Evolutionary conservation across 2,329 filamentous ascomycete genomes (phyloP).

Genomic region (Myotisia sp.): DNA sequence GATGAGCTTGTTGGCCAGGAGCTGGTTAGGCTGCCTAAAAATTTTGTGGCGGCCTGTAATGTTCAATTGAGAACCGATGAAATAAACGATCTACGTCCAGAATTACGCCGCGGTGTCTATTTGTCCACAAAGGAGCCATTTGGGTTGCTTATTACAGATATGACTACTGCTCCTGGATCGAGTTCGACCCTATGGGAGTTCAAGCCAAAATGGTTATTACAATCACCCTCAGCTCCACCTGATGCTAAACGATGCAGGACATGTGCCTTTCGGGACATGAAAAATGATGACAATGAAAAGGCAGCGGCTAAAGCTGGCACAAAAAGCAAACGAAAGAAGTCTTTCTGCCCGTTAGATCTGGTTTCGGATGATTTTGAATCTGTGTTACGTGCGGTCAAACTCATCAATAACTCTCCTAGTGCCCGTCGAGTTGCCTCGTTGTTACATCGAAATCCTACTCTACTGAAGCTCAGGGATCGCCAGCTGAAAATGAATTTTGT

Average conservation of each 20-base stretch:
- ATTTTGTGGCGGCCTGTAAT: conserved; percentile 39
- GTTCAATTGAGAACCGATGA: conserved; percentile 39
- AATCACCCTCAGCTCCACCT: conserved; percentile 56
- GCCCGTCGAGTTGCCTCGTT: conserved; percentile 26
- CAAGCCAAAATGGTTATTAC: conserved; percentile 72
- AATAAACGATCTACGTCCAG: conserved; percentile 27
- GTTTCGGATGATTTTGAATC: conserved; percentile 35
- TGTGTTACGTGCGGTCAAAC: conserved; percentile 29
- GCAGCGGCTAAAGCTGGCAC: conserved; percentile 17
- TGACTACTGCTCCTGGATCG: conserved; percentile 37
- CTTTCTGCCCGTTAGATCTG: conserved; percentile 54
- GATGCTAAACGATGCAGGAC: conserved; percentile 55
- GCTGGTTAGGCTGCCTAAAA: conserved; percentile 36
- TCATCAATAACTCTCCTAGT: conserved; percentile 22
- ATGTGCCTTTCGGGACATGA: conserved; percentile 48
- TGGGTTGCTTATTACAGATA: conserved; percentile 61
- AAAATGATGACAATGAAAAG: conserved; percentile 26
- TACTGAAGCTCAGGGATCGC: conserved; percentile 22
- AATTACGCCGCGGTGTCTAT: conserved; percentile 38
- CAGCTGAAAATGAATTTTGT: conserved; percentile 24
- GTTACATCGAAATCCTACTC: conserved; percentile 22
- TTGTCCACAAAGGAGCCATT: conserved; percentile 42
- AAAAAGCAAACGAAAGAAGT: conserved; percentile 10
- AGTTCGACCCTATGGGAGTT: conserved; percentile 47
- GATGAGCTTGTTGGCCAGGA: conserved; percentile 44